Evolutionary conservation across 345 rosid genomes (phyloP).

Genomic region (Erucastrum elatum): DNA sequence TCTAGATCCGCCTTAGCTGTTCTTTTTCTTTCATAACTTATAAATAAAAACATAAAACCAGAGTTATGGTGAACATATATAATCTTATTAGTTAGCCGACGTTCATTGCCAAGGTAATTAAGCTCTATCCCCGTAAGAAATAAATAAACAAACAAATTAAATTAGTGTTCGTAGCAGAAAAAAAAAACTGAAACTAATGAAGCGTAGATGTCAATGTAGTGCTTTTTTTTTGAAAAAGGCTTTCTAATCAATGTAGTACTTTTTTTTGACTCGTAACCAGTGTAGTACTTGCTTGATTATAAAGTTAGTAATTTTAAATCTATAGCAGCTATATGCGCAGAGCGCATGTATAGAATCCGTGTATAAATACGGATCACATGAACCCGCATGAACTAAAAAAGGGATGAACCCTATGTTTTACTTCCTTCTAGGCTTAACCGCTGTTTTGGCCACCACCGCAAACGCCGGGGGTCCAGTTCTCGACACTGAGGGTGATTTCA

Average conservation of each 20-base stretch:
- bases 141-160: no score
- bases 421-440: slow-evolving; percentile 5
- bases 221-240: no score
- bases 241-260: no score
- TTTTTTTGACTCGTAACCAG: no score
- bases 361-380: background rate
- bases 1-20: background rate
- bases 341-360: background rate
- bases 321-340: background rate
- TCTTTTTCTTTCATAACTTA: no score
- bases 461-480: background rate
- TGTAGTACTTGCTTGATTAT: background rate
- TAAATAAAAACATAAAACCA: no score
- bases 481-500: background rate
- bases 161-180: no score
- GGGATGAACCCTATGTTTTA: slow-evolving; percentile 17
- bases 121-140: no score
- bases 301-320: no score
- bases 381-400: background rate
- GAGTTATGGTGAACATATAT: no score
- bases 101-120: no score
- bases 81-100: no score
- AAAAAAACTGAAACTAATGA: background rate
- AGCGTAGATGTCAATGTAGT: background rate
- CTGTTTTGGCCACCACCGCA: background rate